phyloP scores from a whole-genome alignment of 495 filamentous ascomycete genomes.

The Talaromyces proteolyticus region DNA sequence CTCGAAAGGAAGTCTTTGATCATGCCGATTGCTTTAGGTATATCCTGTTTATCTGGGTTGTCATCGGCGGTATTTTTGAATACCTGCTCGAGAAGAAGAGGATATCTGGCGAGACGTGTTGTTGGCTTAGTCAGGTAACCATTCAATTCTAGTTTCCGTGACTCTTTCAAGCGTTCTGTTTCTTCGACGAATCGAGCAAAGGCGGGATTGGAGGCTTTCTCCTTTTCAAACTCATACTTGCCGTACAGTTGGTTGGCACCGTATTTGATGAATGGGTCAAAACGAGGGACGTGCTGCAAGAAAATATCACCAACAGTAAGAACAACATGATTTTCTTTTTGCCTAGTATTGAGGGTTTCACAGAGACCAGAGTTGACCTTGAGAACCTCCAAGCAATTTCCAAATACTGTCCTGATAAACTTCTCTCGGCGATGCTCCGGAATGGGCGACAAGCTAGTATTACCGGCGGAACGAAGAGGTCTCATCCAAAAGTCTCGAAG shows the following conservation, averaged over 20 bases:
- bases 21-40: conserved; percentile 76
- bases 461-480: conserved; percentile 66
- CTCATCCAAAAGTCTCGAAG: conserved; percentile 98
- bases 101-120: conserved; percentile 91
- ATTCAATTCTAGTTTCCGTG: conserved; percentile 93
- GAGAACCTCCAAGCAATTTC: conserved; percentile 92
- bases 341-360: conserved; percentile 78
- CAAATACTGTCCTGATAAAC: conserved; percentile 92
- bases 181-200: conserved; percentile 96
- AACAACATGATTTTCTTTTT: conserved; percentile 86
- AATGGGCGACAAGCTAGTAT: conserved; percentile 71
- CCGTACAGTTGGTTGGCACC: conserved; percentile 94
- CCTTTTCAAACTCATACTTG: conserved; percentile 97
- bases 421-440: conserved; percentile 81
- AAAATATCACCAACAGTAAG: conserved; percentile 92
- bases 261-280: conserved; percentile 95
- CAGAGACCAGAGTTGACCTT: conserved; percentile 83
- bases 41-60: conserved; percentile 83
- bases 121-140: conserved; percentile 98
- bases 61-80: conserved; percentile 81
- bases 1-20: conserved; percentile 82
- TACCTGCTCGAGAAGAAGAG: conserved; percentile 87
- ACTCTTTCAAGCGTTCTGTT: conserved; percentile 92
- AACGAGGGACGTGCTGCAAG: conserved; percentile 82
- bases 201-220: conserved; percentile 76